Evolutionary conservation across 208 protist genomes (phyloP).

Genomic region (Wallacemonas collosoma): DNA sequence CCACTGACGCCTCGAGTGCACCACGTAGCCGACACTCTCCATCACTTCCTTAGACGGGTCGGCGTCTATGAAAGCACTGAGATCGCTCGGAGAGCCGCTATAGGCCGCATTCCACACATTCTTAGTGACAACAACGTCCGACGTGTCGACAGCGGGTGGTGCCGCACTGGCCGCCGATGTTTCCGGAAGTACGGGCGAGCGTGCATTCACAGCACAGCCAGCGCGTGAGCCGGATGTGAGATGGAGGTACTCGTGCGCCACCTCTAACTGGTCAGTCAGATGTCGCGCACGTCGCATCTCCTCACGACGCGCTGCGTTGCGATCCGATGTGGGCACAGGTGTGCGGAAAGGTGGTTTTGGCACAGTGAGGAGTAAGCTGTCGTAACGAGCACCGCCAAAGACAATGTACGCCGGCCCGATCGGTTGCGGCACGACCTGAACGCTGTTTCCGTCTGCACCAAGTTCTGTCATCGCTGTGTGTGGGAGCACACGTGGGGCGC

Average conservation of each 20-base stretch:
- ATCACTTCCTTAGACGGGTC: slow-evolving; percentile 33
- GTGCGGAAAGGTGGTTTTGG: slow-evolving; percentile 16
- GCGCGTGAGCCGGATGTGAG: slow-evolving; percentile 23
- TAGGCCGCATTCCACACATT: slow-evolving; percentile 84
- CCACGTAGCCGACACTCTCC: slow-evolving; percentile 57
- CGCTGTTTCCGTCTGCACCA: slow-evolving; percentile 25
- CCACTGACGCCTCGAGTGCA: slow-evolving; percentile 62
- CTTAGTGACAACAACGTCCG: slow-evolving; percentile 35
- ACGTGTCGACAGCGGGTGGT: slow-evolving; percentile 2
- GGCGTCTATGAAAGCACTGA: slow-evolving; percentile 50
- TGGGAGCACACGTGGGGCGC: slow-evolving; percentile 27
- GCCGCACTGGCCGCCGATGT: not conserved
- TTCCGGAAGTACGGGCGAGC: not conserved
- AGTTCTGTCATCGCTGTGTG: slow-evolving; percentile 25
- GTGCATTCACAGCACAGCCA: not conserved
- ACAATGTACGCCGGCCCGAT: slow-evolving; percentile 66
- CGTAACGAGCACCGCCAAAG: slow-evolving; percentile 83
- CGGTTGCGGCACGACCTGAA: slow-evolving; percentile 36
- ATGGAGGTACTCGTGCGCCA: slow-evolving; percentile 68
- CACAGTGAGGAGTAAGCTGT: slow-evolving; percentile 20
- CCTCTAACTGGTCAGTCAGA: slow-evolving; percentile 71
- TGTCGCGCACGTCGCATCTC: slow-evolving; percentile 49
- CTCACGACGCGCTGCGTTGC: not conserved
- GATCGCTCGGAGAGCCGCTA: slow-evolving; percentile 46
- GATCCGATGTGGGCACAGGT: not conserved